These are phyloP conservation scores for Vitis hybrid DNA, from an alignment of 177 flowering plant genomes.

Conservation along the genomic window DNA sequence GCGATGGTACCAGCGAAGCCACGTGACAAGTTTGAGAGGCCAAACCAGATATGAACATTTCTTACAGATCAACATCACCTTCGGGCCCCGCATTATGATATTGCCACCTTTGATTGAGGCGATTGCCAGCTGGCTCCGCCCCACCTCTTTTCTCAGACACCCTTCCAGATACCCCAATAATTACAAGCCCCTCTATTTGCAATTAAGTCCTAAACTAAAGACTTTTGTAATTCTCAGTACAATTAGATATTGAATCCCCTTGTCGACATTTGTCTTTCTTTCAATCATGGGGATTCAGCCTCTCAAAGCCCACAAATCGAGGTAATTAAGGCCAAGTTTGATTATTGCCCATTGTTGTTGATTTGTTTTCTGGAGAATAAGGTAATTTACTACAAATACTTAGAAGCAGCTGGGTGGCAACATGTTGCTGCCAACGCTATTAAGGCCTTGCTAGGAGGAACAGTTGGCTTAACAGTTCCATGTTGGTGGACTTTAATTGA, in stretches of 20 bases:
- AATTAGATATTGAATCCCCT: no score
- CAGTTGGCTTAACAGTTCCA: conserved; percentile 2
- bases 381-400: no score
- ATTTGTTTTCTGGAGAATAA: no score
- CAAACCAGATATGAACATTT: background rate
- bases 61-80: background rate
- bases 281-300: no score
- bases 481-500: background rate
- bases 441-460: conserved; percentile 6
- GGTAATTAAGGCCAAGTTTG: no score
- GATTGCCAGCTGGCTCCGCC: conserved; percentile 25
- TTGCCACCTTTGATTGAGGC: conserved; percentile 18
- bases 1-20: conserved; percentile 40
- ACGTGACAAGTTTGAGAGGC: conserved; percentile 21
- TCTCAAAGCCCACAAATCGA: no score
- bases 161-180: background rate
- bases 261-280: no score
- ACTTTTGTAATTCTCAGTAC: no score
- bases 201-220: background rate
- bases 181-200: background rate
- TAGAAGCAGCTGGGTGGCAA: background rate
- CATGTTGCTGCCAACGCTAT: conserved; percentile 7
- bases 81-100: conserved; percentile 14
- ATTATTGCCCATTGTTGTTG: no score
- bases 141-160: background rate